Evolutionary conservation across 257 asterid genomes (phyloP).

Genomic region (Nicotiana sylvestris): DNA sequence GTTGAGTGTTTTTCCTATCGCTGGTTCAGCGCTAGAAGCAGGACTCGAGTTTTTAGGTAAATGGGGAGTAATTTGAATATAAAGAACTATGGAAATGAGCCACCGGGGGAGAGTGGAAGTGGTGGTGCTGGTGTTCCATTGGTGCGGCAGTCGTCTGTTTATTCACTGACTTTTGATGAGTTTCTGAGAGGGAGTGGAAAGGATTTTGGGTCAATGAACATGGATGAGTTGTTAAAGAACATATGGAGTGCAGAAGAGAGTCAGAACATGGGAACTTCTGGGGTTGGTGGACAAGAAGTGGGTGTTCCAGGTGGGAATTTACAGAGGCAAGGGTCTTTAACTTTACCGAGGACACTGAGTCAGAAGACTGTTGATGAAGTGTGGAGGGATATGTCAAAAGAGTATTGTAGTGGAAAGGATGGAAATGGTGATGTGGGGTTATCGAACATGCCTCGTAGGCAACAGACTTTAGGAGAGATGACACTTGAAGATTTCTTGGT

Average conservation of each 20-base stretch:
- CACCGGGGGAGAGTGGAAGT: conserved; percentile 35
- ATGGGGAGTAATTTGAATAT: conserved; percentile 72
- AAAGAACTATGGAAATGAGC: conserved; percentile 45
- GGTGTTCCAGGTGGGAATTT: conserved; percentile 35
- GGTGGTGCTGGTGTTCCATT: conserved; percentile 41
- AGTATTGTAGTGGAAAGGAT: conserved; percentile 34
- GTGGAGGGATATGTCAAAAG: conserved; percentile 77
- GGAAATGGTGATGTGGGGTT: conserved; percentile 21
- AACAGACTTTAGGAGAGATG: conserved; percentile 73
- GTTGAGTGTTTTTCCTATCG: not conserved
- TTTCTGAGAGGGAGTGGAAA: conserved; percentile 61
- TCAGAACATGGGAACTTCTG: conserved; percentile 41
- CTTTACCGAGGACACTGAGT: conserved; percentile 86
- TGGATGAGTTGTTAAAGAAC: conserved; percentile 88
- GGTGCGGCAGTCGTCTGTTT: conserved; percentile 62
- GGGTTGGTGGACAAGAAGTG: conserved; percentile 23
- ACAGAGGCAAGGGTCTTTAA: conserved; percentile 85
- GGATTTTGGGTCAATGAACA: conserved; percentile 94
- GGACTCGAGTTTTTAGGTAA: not conserved
- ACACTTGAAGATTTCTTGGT: conserved; percentile 86
- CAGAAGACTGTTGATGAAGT: conserved; percentile 94
- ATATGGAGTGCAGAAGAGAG: conserved; percentile 92
- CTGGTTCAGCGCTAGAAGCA: not conserved
- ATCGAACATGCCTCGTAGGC: conserved; percentile 51
- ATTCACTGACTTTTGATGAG: conserved; percentile 86